Conservation (phyloP, 768 basidiomycete species). For the Coprinopsis cinerea region DNA sequence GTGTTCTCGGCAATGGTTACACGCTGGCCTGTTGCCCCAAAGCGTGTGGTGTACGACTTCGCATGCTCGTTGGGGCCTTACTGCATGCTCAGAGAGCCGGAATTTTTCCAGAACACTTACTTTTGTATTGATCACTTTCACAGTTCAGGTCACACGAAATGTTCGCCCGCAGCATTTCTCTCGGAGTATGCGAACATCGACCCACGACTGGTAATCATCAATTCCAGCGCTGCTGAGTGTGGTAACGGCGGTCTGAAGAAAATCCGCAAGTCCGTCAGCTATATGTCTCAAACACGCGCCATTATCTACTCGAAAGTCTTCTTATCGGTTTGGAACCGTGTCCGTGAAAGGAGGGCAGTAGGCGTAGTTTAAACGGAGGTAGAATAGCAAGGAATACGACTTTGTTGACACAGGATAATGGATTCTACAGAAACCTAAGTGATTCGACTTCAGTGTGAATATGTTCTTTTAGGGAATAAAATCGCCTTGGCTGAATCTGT, state of each 20-base stretch:
- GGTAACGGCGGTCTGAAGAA: conserved; percentile 23
- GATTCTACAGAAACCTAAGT: no score
- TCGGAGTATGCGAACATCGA: conserved; percentile 11
- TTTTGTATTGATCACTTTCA: neutral
- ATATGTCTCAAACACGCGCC: conserved; percentile 22
- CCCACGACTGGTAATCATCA: conserved; percentile 19
- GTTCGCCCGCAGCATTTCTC: no score
- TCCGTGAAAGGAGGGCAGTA: no score
- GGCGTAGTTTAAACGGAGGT: no score
- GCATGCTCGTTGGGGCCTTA: neutral
- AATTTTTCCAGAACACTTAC: neutral
- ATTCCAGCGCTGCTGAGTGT: conserved; percentile 28
- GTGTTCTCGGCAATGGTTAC: conserved; percentile 24
- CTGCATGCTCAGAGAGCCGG: neutral
- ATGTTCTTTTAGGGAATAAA: no score
- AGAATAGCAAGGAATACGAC: no score
- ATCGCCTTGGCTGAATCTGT: no score
- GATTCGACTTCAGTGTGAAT: no score
- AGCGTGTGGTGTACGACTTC: conserved; percentile 8
- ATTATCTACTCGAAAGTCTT: conserved; percentile 22
- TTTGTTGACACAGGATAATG: no score
- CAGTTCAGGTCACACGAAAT: no score
- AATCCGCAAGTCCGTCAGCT: no score
- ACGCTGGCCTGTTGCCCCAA: no score
- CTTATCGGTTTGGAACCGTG: conserved; percentile 18